Base-by-base conservation (phyloP, 2,329 filamentous ascomycete species). In the Fusarium sp. region DNA sequence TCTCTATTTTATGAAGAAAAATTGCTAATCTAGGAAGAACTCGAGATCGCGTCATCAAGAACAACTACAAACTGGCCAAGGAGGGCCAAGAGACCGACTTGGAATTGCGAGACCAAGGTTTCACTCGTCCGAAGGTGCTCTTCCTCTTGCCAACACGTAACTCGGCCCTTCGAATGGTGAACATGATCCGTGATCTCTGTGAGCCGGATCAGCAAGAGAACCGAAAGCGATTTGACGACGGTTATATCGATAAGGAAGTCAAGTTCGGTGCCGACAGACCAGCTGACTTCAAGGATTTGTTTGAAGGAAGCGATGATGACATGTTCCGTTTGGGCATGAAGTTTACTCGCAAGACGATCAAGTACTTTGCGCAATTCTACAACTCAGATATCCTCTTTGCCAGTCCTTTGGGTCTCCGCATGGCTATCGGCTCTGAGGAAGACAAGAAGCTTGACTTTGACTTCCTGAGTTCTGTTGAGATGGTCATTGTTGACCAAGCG, bases 291-390 rank as follows among this genome's bases (percentile, higher is more conserved):
- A 87, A 88, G 27, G 93, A 97, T 61, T 86, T 98, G 0, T 99
- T 99, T 77, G 91, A 91, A 67, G 96, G 96, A 64, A 98, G 98
- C 78, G 94, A 97, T 79, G 96, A 98, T 79, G 96, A 99, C 82
- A 96, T 97, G 88, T 99, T 98, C 83, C 90, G 95, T 6, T 85
- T 98, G 4, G 96, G 95, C n/a, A 82, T 99, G 78, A 99, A 98
- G 81, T 97, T 99, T 80, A 98, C 96, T 0, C 90, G 96, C 67
- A 98, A 98, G 82, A 97, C 94, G 0, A 86, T 98, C 78, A 98
- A 98, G 80, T 96, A 93, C 79, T 99, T 97, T 83, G 89, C 95
- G 0, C 92, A 94, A 69, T 99, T 99, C 80, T 98, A 98, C 85
- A 95, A 92, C 79, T 97, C 95, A 13, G 96, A 99, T 79, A 94